phyloP scores from a whole-genome alignment of 2,329 filamentous ascomycete species.

The Sarocladiaceae sp. region DNA sequence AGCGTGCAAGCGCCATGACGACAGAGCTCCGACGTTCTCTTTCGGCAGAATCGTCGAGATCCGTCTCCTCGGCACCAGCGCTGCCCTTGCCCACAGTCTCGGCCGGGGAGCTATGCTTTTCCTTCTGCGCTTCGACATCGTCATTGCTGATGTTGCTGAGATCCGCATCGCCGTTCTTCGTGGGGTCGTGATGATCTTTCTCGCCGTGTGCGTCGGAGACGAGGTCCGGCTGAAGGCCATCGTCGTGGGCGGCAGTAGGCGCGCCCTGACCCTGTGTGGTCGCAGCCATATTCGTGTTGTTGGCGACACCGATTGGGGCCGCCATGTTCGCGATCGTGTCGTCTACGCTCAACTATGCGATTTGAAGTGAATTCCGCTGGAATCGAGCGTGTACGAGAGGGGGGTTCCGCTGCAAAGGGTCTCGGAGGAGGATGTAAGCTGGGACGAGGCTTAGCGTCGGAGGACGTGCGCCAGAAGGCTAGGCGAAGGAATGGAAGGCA shows the following conservation, averaged over 20 bases:
- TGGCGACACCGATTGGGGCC: constrained; percentile 5
- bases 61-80: constrained; percentile 22
- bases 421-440: too few relatives aligned
- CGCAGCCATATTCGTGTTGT: constrained; percentile 5
- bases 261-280: constrained; percentile 1
- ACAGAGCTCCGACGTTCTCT: constrained; percentile 44
- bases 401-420: too few relatives aligned
- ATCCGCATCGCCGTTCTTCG: constrained; percentile 9
- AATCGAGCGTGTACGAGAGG: too few relatives aligned
- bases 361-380: neutral
- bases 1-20: constrained; percentile 50
- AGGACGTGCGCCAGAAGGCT: too few relatives aligned
- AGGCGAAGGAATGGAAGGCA: too few relatives aligned
- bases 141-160: constrained; percentile 7
- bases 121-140: constrained; percentile 4
- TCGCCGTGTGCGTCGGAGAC: neutral
- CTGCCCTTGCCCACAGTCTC: constrained; percentile 12
- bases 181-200: constrained; percentile 7
- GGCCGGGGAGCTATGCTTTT: constrained; percentile 2
- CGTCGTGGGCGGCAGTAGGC: constrained; percentile 13
- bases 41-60: constrained; percentile 32
- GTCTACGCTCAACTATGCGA: neutral
- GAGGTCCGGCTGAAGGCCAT: constrained; percentile 9
- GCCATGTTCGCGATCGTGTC: neutral
- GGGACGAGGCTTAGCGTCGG: too few relatives aligned